Conservation (phyloP, 192 early-diverging fungal genomes). For the Mortierella alpina region DNA sequence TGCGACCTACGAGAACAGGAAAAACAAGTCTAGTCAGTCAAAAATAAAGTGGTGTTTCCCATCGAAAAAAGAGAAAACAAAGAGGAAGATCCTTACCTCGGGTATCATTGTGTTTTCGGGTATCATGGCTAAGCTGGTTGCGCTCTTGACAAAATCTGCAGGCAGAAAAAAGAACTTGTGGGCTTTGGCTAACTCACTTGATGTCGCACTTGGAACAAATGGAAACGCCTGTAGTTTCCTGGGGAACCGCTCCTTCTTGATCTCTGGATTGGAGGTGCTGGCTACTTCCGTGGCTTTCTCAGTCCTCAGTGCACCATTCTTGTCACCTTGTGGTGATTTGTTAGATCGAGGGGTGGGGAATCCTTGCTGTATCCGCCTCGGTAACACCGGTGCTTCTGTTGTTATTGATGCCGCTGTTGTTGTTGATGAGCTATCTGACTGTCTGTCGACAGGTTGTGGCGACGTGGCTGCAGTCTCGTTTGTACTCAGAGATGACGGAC, state of each 20-base stretch:
- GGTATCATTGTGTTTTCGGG: constrained; percentile 49
- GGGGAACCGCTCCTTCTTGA: constrained; percentile 22
- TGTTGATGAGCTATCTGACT: not conserved
- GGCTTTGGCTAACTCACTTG: constrained; percentile 35
- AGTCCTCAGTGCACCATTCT: not conserved
- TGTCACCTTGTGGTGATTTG: too few relatives aligned
- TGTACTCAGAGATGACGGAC: too few relatives aligned
- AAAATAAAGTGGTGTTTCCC: not conserved
- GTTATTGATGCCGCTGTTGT: not conserved
- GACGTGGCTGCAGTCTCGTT: too few relatives aligned
- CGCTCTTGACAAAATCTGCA: constrained; percentile 48
- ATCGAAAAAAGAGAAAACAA: not conserved
- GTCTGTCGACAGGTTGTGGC: too few relatives aligned
- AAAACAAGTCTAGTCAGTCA: not conserved
- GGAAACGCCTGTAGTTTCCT: constrained; percentile 43
- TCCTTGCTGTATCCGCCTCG: constrained; percentile 19
- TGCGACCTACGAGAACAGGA: constrained; percentile 47
- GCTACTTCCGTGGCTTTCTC: not conserved
- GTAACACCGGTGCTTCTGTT: not conserved
- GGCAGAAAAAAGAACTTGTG: constrained; percentile 49
- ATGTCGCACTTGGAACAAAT: constrained; percentile 42
- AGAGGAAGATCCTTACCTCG: constrained; percentile 23
- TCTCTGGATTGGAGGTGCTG: not conserved
- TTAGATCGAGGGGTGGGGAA: constrained; percentile 2
- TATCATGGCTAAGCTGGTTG: constrained; percentile 32